These are phyloP conservation scores for Hericium alpestre DNA, from an alignment of 768 basidiomycete species.

Conservation along the genomic window DNA sequence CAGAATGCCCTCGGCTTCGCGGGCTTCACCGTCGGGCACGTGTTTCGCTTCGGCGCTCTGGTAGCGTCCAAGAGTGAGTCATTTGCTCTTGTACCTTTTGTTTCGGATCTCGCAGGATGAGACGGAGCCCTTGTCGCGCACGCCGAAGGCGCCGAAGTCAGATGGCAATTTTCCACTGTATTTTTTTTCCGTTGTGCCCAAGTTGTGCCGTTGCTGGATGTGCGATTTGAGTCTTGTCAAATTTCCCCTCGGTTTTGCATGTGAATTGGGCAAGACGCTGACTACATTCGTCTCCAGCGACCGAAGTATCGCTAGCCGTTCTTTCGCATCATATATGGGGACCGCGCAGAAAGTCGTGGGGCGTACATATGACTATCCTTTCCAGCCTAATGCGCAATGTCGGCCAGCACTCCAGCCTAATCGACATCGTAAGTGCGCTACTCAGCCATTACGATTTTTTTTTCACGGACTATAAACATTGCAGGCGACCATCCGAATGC, in stretches of 20 bases:
- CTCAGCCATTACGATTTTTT: neutral
- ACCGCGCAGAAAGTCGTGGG: constrained; percentile 85
- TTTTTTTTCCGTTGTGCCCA: no score
- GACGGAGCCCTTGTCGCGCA: no score
- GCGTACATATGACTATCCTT: constrained; percentile 86
- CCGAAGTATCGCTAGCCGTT: constrained; percentile 51
- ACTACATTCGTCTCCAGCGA: constrained; percentile 20
- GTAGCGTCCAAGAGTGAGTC: constrained; percentile 12
- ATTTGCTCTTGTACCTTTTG: neutral
- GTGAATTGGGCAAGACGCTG: neutral
- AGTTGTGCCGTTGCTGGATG: neutral
- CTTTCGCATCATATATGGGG: constrained; percentile 76
- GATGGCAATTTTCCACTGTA: no score
- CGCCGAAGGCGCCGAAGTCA: no score
- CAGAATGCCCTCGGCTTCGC: constrained; percentile 43
- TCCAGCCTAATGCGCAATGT: constrained; percentile 80
- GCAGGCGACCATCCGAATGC: constrained; percentile 39
- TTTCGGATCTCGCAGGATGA: neutral
- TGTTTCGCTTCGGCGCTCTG: constrained; percentile 62
- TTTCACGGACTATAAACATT: neutral
- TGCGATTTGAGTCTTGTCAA: neutral
- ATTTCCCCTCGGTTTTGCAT: neutral
- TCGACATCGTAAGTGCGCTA: constrained; percentile 59
- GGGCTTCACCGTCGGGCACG: constrained; percentile 53
- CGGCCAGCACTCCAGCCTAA: constrained; percentile 68